These are phyloP conservation scores for Alternaria infectoria DNA, from an alignment of 2,329 filamentous ascomycete species.

Conservation along the genomic window DNA sequence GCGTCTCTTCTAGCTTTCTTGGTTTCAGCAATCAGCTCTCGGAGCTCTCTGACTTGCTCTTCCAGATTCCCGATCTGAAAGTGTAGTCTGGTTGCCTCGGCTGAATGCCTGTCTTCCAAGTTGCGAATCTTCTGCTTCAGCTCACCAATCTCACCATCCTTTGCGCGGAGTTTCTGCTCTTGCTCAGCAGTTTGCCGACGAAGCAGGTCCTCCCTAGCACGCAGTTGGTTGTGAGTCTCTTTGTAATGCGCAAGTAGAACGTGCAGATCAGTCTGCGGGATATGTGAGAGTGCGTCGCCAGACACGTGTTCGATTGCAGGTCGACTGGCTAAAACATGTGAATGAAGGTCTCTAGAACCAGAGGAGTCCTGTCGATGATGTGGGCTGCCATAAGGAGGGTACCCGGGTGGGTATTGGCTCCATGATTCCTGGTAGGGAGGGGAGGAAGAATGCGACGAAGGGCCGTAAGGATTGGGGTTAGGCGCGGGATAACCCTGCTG, in stretches of 20 bases:
- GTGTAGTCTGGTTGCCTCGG: slow-evolving; percentile 58
- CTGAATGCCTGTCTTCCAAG: slow-evolving; percentile 57
- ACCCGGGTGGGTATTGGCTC: slow-evolving; percentile 44
- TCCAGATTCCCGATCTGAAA: slow-evolving; percentile 59
- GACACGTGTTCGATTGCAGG: slow-evolving; percentile 46
- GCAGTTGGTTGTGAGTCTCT: slow-evolving; percentile 58
- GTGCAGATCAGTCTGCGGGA: slow-evolving; percentile 48
- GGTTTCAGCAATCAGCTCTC: slow-evolving; percentile 53
- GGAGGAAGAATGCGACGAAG: slow-evolving; percentile 44
- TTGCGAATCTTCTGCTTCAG: slow-evolving; percentile 59
- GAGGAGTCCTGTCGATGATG: slow-evolving; percentile 47
- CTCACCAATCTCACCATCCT: slow-evolving; percentile 60
- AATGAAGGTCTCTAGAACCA: slow-evolving; percentile 43
- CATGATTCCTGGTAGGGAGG: slow-evolving; percentile 47
- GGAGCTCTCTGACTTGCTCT: slow-evolving; percentile 60
- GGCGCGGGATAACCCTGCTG: slow-evolving; percentile 38
- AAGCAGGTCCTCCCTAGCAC: slow-evolving; percentile 56
- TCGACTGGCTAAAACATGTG: slow-evolving; percentile 38
- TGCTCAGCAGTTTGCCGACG: slow-evolving; percentile 58
- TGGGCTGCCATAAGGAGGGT: slow-evolving; percentile 44
- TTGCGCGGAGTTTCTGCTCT: slow-evolving; percentile 58
- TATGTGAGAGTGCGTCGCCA: slow-evolving; percentile 47
- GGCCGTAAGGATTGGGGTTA: slow-evolving; percentile 40
- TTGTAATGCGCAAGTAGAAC: slow-evolving; percentile 54
- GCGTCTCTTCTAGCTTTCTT: slow-evolving; percentile 52